phyloP scores from a whole-genome alignment of 2,329 filamentous ascomycete species.

The Talaromyces albobiverticillius region DNA sequence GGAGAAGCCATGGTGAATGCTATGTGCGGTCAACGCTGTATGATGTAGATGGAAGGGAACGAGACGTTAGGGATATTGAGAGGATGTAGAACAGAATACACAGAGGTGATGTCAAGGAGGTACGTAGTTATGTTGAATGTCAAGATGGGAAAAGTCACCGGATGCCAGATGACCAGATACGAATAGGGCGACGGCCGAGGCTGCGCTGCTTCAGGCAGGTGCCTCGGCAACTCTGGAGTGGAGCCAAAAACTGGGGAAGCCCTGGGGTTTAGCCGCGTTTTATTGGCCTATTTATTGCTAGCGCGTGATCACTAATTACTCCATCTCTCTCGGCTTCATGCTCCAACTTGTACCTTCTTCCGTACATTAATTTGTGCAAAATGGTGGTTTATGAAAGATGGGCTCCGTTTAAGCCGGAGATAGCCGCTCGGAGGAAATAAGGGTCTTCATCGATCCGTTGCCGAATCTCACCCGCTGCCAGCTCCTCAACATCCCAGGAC shows the following conservation, averaged over 20 bases:
- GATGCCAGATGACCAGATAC: too few species aligned
- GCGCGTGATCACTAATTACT: too few species aligned
- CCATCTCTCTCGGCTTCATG: background rate
- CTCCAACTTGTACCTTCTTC: background rate
- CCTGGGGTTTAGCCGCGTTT: too few species aligned
- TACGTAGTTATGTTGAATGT: too few species aligned
- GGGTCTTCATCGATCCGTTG: constrained; percentile 3
- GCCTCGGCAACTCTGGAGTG: background rate
- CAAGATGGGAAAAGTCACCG: too few species aligned
- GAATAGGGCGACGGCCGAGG: constrained; percentile 4
- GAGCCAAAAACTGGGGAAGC: background rate
- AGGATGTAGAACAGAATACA: background rate
- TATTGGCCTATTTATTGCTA: too few species aligned
- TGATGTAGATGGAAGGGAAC: background rate
- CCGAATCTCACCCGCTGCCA: constrained; percentile 16
- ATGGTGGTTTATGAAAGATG: too few species aligned
- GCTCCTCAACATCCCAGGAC: constrained; percentile 43
- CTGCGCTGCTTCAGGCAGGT: background rate
- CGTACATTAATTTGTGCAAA: too few species aligned
- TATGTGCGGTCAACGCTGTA: too few species aligned
- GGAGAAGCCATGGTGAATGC: constrained; percentile 69
- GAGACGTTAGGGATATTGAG: background rate
- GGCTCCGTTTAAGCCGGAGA: background rate
- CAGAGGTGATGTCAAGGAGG: background rate
- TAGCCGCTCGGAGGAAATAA: background rate